Base-by-base conservation (phyloP, 2,329 filamentous ascomycete genomes). In the Calonectria pseudoturangicola region DNA sequence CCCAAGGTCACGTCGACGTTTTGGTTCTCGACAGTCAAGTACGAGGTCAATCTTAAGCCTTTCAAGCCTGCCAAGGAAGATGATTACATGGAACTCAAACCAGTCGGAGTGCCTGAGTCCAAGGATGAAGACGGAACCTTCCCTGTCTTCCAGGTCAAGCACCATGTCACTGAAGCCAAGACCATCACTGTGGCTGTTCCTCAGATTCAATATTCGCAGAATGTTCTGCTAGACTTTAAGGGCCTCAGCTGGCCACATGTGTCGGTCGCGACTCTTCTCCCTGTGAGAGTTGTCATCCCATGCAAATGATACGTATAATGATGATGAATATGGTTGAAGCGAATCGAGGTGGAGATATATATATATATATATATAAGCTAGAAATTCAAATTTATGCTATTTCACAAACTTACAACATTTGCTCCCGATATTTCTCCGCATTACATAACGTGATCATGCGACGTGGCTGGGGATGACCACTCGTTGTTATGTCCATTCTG, bases 121-220 rank as follows among this genome's bases (percentile, higher is more conserved):
- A 15, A 6, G 7, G 21, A 21, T 7, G 28, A 43, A 16, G 76
- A 71, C 1, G 47, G 28, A 13, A 70, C 68, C 1, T 60, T 78
- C 4, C 76, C 76, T 4, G 64, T 43, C 27, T 78, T 78, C 54
- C 9, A 67, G 2, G 36, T 78, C 1, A 73, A 77, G 8, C 33
- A 66, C 1, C 43, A 72, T 3, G 25, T 78, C 28, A 18, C 70
- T 1, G 9, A 18, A 7, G 36, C 66, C 16, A 69, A 76, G 64
- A 77, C 75, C 16, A 68, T 78, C 6, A 67, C 47, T 0, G 64
- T 76, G 13, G 65, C 68, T 25, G 73, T 74, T 12, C 69, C 60
- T 0, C 82, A 85, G 77, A 83, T 85, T 13, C 83, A 85, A 69
- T 85, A 85, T 48, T 82, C 83, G 0, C 83, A 85, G 76, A 65